These are phyloP conservation scores for Chernovozyma aurita DNA, from an alignment of 1,139 yeast species.

Conservation along the genomic window DNA sequence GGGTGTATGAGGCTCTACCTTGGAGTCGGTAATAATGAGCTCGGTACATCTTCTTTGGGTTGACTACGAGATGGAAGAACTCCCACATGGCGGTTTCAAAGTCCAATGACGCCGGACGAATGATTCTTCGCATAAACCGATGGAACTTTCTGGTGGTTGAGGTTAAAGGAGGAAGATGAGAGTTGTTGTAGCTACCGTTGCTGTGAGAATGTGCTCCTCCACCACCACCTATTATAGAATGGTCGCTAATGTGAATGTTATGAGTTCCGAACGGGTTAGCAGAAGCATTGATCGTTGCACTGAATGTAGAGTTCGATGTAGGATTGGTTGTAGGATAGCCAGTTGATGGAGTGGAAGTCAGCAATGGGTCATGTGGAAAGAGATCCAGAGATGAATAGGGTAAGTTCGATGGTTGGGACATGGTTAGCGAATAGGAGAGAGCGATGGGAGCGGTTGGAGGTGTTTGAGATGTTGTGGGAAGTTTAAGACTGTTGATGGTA, in stretches of 20 bases:
- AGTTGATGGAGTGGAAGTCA: neutral
- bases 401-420: conserved; percentile 16
- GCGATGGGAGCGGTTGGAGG: too few relatives aligned
- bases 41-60: conserved; percentile 79
- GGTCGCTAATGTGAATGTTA: too few relatives aligned
- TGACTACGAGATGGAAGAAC: conserved; percentile 63
- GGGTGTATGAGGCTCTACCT: conserved; percentile 52
- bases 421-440: too few relatives aligned
- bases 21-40: conserved; percentile 63
- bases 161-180: neutral
- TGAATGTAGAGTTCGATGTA: neutral
- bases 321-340: neutral
- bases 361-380: conserved; percentile 23
- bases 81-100: conserved; percentile 95
- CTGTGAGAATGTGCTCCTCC: neutral
- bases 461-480: too few relatives aligned
- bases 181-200: neutral
- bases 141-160: conserved; percentile 11
- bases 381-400: conserved; percentile 39
- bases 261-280: too few relatives aligned
- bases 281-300: neutral
- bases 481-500: too few relatives aligned
- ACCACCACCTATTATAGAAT: too few relatives aligned
- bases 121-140: conserved; percentile 37
- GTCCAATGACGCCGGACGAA: conserved; percentile 79